Evolutionary conservation across 306 rosid genomes (phyloP).

Genomic region (Quercus glauca): DNA sequence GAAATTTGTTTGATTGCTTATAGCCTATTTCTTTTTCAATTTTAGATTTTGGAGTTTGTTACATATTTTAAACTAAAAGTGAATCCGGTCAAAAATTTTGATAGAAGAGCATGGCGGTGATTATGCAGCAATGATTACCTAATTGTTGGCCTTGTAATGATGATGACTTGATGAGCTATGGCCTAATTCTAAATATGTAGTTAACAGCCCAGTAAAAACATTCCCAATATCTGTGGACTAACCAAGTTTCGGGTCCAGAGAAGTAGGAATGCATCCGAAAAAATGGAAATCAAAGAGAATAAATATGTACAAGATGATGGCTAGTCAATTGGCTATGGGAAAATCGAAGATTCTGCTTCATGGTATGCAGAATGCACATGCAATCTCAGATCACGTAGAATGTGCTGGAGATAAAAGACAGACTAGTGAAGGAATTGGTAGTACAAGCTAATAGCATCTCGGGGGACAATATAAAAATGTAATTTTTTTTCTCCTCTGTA

Average conservation of each 20-base stretch:
- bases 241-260: slow-evolving; percentile 28
- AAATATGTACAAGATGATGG: slow-evolving; percentile 40
- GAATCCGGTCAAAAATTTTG: neutral
- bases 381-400: slow-evolving; percentile 24
- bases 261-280: slow-evolving; percentile 33
- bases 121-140: slow-evolving; percentile 83
- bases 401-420: too few species aligned
- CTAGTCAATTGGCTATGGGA: slow-evolving; percentile 35
- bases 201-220: slow-evolving; percentile 37
- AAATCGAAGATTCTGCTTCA: slow-evolving; percentile 35
- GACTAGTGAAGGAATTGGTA: too few species aligned
- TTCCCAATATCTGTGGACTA: slow-evolving; percentile 40
- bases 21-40: neutral
- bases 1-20: slow-evolving; percentile 38
- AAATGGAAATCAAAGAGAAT: slow-evolving; percentile 39
- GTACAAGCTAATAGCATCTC: too few species aligned
- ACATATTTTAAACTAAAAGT: neutral
- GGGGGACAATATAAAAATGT: too few species aligned
- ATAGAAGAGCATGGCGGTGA: slow-evolving; percentile 21
- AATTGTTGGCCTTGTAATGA: slow-evolving; percentile 59
- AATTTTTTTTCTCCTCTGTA: too few species aligned
- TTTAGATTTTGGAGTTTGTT: neutral
- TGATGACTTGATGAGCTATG: slow-evolving; percentile 47
- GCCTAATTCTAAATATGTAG: slow-evolving; percentile 59
- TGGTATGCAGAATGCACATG: slow-evolving; percentile 38